Evolutionary conservation across 106 monocot genomes (phyloP).

Genomic region (Phalaenopsis aphrodite): DNA sequence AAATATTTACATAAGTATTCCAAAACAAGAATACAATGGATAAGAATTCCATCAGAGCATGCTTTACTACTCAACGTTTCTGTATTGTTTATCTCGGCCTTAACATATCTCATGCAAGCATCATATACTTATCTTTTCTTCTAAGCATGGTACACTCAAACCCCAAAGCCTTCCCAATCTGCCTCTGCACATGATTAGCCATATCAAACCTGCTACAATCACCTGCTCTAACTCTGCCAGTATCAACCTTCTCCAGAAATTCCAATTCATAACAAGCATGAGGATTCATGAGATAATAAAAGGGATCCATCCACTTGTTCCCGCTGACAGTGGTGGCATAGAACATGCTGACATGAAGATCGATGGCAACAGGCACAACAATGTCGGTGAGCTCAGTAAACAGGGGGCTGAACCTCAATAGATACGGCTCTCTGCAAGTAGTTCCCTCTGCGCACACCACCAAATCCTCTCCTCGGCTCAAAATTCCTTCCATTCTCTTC

Average conservation of each 20-base stretch:
- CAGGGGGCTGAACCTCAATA: constrained; percentile 76
- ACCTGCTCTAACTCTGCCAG: constrained; percentile 1
- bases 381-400: constrained; percentile 61
- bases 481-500: constrained; percentile 22
- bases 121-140: constrained; percentile 76
- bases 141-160: constrained; percentile 55
- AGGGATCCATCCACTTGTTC: constrained; percentile 50
- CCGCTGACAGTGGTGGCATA: constrained; percentile 70
- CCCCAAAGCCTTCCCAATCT: constrained; percentile 49
- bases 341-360: constrained; percentile 37
- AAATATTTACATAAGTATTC: too few relatives aligned
- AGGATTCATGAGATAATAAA: constrained; percentile 67
- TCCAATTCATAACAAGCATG: constrained; percentile 29
- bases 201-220: constrained; percentile 22
- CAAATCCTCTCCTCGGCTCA: constrained; percentile 35
- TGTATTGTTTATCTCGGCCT: too few relatives aligned
- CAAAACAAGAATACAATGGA: too few relatives aligned
- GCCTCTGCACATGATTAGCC: constrained; percentile 52
- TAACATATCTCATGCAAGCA: constrained; percentile 50
- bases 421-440: constrained; percentile 78
- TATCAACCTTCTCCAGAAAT: constrained; percentile 32
- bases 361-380: constrained; percentile 51
- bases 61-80: too few relatives aligned
- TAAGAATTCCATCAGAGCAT: too few relatives aligned
- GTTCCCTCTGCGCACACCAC: constrained; percentile 86